Percentiles rank a stretch among this genome's conserved stretches.
phyloP scores from a whole-genome alignment of 352 stramenopile genomes.

The Phytophthora citrophthora region DNA sequence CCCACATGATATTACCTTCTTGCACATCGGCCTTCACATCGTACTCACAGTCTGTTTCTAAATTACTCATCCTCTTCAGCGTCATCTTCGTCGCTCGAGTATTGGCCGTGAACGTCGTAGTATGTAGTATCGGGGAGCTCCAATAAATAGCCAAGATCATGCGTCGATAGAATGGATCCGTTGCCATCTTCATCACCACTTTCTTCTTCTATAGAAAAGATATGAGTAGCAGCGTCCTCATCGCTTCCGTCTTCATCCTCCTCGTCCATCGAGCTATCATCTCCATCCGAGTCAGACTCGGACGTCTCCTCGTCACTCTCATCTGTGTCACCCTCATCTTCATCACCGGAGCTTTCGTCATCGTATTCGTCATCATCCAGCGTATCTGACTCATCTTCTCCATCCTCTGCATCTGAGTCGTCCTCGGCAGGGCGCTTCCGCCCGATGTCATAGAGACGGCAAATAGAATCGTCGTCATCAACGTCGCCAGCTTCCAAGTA shows the following conservation, averaged over 20 bases:
- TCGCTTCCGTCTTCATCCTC: constrained; percentile 33
- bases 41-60: constrained; percentile 1
- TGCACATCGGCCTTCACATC: background rate
- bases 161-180: constrained; percentile 48
- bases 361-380: constrained; percentile 86
- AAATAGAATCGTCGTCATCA: constrained; percentile 80
- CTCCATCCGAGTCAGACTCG: constrained; percentile 29
- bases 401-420: constrained; percentile 88
- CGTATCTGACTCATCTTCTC: constrained; percentile 65
- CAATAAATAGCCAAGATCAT: constrained; percentile 74
- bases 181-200: constrained; percentile 51
- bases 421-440: constrained; percentile 85
- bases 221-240: constrained; percentile 21
- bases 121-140: constrained; percentile 74
- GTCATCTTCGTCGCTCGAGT: constrained; percentile 81
- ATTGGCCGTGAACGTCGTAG: constrained; percentile 78
- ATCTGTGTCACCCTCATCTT: constrained; percentile 59
- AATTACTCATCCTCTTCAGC: constrained; percentile 60
- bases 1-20: constrained; percentile 8
- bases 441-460: constrained; percentile 88
- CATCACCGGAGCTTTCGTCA: constrained; percentile 62
- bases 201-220: constrained; percentile 38
- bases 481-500: constrained; percentile 68
- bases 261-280: constrained; percentile 42
- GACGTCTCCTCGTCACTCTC: constrained; percentile 47